Conservation (phyloP, 148 eudicot species). For the Pouteria glomerata region DNA sequence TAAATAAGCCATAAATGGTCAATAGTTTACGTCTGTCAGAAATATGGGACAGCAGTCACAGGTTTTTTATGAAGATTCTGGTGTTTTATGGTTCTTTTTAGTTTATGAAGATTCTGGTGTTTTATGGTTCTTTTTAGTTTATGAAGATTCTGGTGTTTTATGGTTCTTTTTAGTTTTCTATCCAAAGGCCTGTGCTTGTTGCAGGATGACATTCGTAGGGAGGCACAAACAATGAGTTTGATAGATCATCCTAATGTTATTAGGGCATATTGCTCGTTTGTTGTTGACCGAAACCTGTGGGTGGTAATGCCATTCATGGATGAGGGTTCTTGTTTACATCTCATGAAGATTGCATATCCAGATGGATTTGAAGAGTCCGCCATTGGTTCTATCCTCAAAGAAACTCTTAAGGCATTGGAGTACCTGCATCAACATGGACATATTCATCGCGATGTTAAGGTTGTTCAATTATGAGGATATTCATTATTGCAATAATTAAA, state of each 20-base stretch:
- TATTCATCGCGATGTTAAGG: slow-evolving; percentile 96
- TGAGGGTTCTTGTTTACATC: slow-evolving; percentile 88
- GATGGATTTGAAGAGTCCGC: slow-evolving; percentile 92
- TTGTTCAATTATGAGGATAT: slow-evolving; percentile 11
- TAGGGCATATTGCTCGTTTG: slow-evolving; percentile 83
- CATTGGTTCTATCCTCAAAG: slow-evolving; percentile 75
- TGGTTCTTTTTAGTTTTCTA: neutral
- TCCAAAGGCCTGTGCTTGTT: neutral
- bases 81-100: too few species aligned
- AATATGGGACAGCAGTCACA: too few species aligned
- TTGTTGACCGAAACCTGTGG: slow-evolving; percentile 80
- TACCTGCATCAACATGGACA: slow-evolving; percentile 91
- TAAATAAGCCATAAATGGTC: neutral
- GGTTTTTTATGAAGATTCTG: too few species aligned
- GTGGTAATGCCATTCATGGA: slow-evolving; percentile 97
- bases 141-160: too few species aligned
- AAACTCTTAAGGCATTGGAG: slow-evolving; percentile 85
- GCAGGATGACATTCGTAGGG: slow-evolving; percentile 94
- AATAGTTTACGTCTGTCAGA: neutral
- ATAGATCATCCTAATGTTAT: slow-evolving; percentile 93
- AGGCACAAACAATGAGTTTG: slow-evolving; percentile 89
- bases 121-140: too few species aligned
- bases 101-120: too few species aligned
- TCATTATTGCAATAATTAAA: neutral
- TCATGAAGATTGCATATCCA: slow-evolving; percentile 88